Evolutionary conservation across 441 rosid genomes (phyloP).

Genomic region (Biscutella laevigata): DNA sequence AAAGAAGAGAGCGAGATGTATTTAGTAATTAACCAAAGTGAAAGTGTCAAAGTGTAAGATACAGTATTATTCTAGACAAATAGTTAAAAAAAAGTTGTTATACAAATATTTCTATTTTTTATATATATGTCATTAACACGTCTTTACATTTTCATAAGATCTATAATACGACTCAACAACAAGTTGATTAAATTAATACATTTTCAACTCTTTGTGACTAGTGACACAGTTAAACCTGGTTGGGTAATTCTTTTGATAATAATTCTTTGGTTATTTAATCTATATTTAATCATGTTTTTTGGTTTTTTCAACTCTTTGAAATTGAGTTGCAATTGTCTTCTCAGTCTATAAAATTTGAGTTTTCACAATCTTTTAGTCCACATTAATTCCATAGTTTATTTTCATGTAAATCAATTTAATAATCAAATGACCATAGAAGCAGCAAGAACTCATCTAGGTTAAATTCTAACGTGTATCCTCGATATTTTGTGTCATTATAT

Average conservation of each 20-base stretch:
- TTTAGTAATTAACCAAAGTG: no score
- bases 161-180: constrained; percentile 3
- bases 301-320: neutral
- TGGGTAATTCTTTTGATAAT: neutral
- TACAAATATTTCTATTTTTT: no score
- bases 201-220: neutral
- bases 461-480: neutral
- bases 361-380: neutral
- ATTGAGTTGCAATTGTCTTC: neutral
- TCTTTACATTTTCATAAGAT: neutral
- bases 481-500: neutral
- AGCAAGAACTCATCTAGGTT: neutral
- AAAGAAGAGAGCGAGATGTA: no score
- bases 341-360: neutral
- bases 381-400: neutral
- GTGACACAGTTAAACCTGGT: neutral
- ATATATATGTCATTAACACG: neutral
- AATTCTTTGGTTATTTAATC: neutral
- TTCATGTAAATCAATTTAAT: neutral
- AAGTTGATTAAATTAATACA: neutral
- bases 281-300: neutral
- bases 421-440: neutral
- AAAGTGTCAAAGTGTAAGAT: no score
- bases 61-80: no score
- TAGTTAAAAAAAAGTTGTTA: no score